Base-by-base conservation (phyloP, 1,284 basidiomycete species). In the Singerocomus inundabilis region DNA sequence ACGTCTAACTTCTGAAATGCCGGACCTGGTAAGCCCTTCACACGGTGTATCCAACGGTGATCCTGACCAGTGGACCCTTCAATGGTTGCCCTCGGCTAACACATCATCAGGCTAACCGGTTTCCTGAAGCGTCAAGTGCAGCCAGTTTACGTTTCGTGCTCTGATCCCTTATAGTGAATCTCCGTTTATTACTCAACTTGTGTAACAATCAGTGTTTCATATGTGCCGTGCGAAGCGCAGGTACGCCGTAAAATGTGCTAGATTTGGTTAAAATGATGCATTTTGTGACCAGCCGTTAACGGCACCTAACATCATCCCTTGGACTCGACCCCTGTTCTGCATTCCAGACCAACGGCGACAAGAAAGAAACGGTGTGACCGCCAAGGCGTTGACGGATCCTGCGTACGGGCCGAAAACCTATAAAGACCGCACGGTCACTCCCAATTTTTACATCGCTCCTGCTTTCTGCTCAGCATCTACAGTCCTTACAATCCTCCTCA, bases 271-370 rank as follows among this genome's bases (percentile, higher is more conserved):
- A 7, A 38, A 9, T 3, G 1, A n/a, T 46, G 30, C 32, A 11
- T 6, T 33, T 10, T 18, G 16, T 32, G 12, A 26, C n/a, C 16
- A 4, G 24, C 16, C 5, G 4, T n/a, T 51, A 15, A 51, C 49
- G 39, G 34, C 30, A 37, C 11, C 6, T 38, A 24, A 6, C 25
- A 32, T 44, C 37, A 44, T 24, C 24, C 24, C 16, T 24, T 28
- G 35, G 30, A 37, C 25, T 46, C 50, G 51, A 45, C 50, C 16
- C 34, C 12, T 25, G 15, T 11, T 13, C 28, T 12, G 36, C 36
- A 32, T 39, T 52, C 50, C 42, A 52, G 50, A 53, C 41, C 50
- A 4, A 9, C 40, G 13, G 48, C 31, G 30, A 49, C 24, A 41
- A 35, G 4, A 44, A 24, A 13, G 24, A 47, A 44, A 44, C 33